Evolutionary conservation across 306 rosid genomes (phyloP), one percentile per base, ranked within the genome.

Genomic region (Vigna unguiculata): DNA sequence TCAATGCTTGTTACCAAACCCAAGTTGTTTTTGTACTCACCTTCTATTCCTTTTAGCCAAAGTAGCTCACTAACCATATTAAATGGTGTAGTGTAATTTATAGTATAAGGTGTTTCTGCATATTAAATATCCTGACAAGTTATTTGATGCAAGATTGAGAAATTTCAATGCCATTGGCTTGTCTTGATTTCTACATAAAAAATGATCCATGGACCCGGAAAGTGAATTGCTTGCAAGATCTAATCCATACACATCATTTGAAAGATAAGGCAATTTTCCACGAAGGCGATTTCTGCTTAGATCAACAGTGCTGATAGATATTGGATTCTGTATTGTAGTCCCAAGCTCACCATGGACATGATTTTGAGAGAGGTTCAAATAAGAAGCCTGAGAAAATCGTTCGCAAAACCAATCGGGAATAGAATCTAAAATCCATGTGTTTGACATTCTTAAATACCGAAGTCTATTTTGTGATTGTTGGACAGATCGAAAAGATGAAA

Each of bases 141-240:
- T 71, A 28, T 79, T 79, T 40, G 67, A 71, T 24, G 48, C 78
- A 34, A 71, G 71, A 25, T 71, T 71, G 15, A 71, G 67, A n/a
- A 60, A 22, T 70, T 22, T 14, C 7, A 61, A 36, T 0, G 0
- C 0, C 15, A 2, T 48, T 24, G 5, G 4, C 4, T 38, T 2
- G 4, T 25, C 57, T 0, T 8, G 5, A 7, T 17, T 19, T n/a
- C n/a, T 9, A 8, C 73, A 79, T 5, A 79, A 5, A 7, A 71
- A 41, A 9, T 62, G 17, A 22, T 28, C 3, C 36, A 69, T 40
- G 25, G 67, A 51, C 9, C 65, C 60, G 1, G 60, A 34, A 22
- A 79, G 40, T 10, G 9, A 43, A 40, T 79, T 79, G 49, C 4
- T 41, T 13, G 83, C 72, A 22, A 79, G 78, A 24, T 72, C 83